Evolutionary conservation across 208 protist genomes (phyloP).

Genomic region (Trypanosoma melophagium): DNA sequence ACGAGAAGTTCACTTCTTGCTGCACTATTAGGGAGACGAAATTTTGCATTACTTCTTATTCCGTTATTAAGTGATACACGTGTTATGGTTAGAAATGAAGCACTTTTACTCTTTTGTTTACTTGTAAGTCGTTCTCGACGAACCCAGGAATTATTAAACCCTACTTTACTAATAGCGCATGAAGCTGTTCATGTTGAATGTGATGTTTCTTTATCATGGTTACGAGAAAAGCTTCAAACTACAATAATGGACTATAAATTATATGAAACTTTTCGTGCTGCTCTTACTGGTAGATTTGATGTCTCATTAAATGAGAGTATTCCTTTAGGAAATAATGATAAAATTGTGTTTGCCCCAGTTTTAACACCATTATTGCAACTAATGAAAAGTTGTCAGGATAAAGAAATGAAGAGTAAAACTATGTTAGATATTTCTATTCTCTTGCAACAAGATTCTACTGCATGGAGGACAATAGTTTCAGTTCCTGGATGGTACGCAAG

Average conservation of each 20-base stretch:
- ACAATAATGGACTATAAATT: constrained; percentile 33
- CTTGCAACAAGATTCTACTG: constrained; percentile 52
- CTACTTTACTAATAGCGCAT: constrained; percentile 39
- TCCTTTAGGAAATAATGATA: constrained; percentile 35
- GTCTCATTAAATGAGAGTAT: constrained; percentile 28
- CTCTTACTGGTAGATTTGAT: constrained; percentile 66
- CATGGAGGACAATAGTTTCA: constrained; percentile 58
- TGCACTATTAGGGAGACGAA: constrained; percentile 55
- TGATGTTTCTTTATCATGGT: constrained; percentile 73
- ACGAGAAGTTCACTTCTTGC: constrained; percentile 40
- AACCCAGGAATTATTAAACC: constrained; percentile 82
- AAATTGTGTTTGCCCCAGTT: constrained; percentile 51
- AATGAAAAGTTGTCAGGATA: constrained; percentile 43
- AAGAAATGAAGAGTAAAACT: constrained; percentile 41
- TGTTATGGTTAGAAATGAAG: constrained; percentile 53
- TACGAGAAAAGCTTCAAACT: constrained; percentile 46
- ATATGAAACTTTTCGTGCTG: constrained; percentile 70
- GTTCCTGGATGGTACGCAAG: constrained; percentile 71
- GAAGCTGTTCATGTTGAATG: constrained; percentile 62
- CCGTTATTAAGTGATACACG: constrained; percentile 45
- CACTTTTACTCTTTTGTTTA: constrained; percentile 65
- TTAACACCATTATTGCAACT: constrained; percentile 61
- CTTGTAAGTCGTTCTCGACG: constrained; percentile 63
- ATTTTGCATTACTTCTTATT: constrained; percentile 62
- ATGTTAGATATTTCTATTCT: constrained; percentile 58